Percentiles rank a stretch among this genome's conserved stretches.
Conservation (phyloP, 2,329 filamentous ascomycete species). For the Ophiostoma piceae region DNA sequence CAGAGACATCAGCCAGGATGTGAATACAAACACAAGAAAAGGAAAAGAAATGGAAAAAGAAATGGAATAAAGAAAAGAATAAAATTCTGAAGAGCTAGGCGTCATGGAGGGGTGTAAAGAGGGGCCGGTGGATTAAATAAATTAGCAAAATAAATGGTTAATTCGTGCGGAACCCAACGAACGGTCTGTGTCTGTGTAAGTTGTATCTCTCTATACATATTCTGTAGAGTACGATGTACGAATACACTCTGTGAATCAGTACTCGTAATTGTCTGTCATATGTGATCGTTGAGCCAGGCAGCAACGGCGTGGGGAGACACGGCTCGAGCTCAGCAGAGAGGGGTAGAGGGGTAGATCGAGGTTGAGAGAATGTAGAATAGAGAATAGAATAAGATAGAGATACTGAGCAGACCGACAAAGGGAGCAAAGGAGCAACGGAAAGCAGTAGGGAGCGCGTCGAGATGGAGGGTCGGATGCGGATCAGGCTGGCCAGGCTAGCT, state of each 20-base stretch:
- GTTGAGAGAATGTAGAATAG: neutral
- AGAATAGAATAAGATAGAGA: neutral
- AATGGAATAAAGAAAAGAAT: neutral
- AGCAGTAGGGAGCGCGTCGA: conserved; percentile 14
- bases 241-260: too few species aligned
- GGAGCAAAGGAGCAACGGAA: conserved; percentile 14
- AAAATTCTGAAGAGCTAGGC: conserved; percentile 16
- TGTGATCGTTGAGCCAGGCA: conserved; percentile 12
- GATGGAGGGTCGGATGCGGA: conserved; percentile 16
- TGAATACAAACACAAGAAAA: too few species aligned
- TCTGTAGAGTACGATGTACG: neutral
- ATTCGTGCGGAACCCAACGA: conserved; percentile 2
- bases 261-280: conserved; percentile 7
- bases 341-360: conserved; percentile 10
- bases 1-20: too few species aligned
- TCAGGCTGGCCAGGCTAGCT: conserved; percentile 15
- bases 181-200: neutral
- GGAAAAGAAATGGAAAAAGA: neutral
- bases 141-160: neutral
- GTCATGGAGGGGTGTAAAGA: conserved; percentile 14
- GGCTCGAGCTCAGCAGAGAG: neutral
- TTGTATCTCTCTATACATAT: neutral
- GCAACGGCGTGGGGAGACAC: conserved; percentile 14
- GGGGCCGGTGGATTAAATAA: conserved; percentile 1
- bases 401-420: neutral